phyloP scores from a whole-genome alignment of 192 early-diverging fungal genomes.

The Coemansia sp. region DNA sequence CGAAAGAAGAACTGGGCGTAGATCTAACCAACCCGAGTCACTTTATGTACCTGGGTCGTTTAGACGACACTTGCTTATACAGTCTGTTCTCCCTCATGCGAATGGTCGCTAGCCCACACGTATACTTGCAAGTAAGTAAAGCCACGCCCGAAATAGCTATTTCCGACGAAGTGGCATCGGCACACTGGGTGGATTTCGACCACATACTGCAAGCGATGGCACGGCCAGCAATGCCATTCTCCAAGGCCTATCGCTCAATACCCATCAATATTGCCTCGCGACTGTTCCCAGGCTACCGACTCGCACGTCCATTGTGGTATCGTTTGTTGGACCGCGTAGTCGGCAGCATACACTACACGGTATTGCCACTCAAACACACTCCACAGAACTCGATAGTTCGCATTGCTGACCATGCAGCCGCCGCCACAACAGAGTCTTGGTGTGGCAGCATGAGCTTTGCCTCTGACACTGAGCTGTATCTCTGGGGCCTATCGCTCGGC shows the following conservation, averaged over 20 bases:
- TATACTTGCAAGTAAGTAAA: constrained; percentile 30
- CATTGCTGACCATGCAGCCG: not conserved
- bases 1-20: constrained; percentile 37
- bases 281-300: constrained; percentile 1
- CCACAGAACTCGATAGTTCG: not conserved
- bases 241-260: constrained; percentile 6
- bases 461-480: constrained; percentile 27
- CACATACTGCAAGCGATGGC: constrained; percentile 18
- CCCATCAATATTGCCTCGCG: constrained; percentile 16
- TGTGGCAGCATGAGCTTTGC: constrained; percentile 16
- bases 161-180: constrained; percentile 40
- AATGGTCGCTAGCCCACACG: constrained; percentile 33
- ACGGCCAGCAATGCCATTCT: constrained; percentile 10
- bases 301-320: constrained; percentile 18
- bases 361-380: constrained; percentile 21
- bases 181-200: constrained; percentile 38
- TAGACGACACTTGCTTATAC: constrained; percentile 26
- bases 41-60: constrained; percentile 24
- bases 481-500: constrained; percentile 46
- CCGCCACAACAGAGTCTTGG: not conserved
- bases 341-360: constrained; percentile 25
- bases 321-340: constrained; percentile 7
- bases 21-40: constrained; percentile 1
- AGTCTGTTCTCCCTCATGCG: not conserved
- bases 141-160: constrained; percentile 12